phyloP scores from a whole-genome alignment of 129 eudicot genomes.

The Tanacetum coccineum region DNA sequence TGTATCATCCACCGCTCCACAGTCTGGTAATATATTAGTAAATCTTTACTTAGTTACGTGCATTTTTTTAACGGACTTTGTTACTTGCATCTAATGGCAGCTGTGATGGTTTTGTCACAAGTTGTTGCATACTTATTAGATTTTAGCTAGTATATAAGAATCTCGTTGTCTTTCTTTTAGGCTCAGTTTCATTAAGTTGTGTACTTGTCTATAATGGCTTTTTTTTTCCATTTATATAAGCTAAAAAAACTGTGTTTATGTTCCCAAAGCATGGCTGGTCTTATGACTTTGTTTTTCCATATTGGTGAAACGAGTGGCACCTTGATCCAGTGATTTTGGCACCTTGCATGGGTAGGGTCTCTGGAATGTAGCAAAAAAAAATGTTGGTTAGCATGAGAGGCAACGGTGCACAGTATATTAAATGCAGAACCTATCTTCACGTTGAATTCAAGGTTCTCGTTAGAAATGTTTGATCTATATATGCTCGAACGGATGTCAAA shows the following conservation, averaged over 20 bases:
- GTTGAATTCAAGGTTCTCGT: neutral
- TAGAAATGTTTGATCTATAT: neutral
- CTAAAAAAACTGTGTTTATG: no score
- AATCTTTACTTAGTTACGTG: neutral
- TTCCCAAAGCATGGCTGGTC: no score
- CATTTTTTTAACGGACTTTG: neutral
- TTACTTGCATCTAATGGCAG: neutral
- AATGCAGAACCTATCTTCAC: neutral
- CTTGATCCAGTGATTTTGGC: no score
- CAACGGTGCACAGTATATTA: neutral
- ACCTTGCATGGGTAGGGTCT: no score
- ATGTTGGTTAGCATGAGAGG: neutral
- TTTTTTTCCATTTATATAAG: no score
- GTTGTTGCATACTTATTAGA: neutral
- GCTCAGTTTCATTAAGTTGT: no score
- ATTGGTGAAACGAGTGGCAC: no score
- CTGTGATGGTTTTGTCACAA: neutral
- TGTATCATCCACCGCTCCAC: slow-evolving; percentile 25
- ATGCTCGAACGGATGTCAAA: neutral
- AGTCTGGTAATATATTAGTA: slow-evolving; percentile 35
- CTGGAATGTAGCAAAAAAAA: neutral
- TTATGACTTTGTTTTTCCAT: no score
- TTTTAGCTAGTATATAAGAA: neutral
- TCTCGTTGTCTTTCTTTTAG: neutral
- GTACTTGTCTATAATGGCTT: no score